phyloP scores from a whole-genome alignment of 2,329 filamentous ascomycete genomes.

The Beauveria asiatica region DNA sequence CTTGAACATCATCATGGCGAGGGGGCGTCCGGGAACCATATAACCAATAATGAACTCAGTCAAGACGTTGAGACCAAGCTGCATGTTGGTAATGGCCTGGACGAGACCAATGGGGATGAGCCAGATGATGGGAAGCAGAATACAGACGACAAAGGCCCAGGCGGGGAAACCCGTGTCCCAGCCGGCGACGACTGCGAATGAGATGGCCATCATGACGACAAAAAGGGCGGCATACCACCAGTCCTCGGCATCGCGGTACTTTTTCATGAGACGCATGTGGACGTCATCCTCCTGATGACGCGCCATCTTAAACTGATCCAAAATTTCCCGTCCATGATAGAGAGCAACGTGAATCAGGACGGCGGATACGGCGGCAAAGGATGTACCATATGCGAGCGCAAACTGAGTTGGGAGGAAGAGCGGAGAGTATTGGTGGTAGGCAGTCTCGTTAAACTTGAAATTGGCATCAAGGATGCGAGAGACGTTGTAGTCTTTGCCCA shows the following conservation, averaged over 20 bases:
- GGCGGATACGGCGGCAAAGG: conserved; percentile 58
- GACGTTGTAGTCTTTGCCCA: conserved; percentile 50
- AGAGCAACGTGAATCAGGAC: conserved; percentile 48
- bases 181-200: conserved; percentile 44
- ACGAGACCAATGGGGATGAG: conserved; percentile 53
- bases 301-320: conserved; percentile 45
- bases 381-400: conserved; percentile 50
- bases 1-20: conserved; percentile 74
- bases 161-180: conserved; percentile 51
- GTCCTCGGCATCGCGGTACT: conserved; percentile 49
- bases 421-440: conserved; percentile 57
- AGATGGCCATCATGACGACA: conserved; percentile 43
- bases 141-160: conserved; percentile 50
- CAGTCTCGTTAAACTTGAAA: conserved; percentile 49
- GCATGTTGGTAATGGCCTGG: conserved; percentile 53
- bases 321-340: conserved; percentile 48
- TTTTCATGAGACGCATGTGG: conserved; percentile 54
- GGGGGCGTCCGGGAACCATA: conserved; percentile 60
- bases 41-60: conserved; percentile 69
- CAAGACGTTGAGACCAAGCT: conserved; percentile 60
- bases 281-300: conserved; percentile 50
- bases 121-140: conserved; percentile 49
- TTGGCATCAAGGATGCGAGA: conserved; percentile 48
- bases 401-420: conserved; percentile 57
- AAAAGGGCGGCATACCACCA: conserved; percentile 51